Conservation (phyloP, 148 eudicot genomes). For the Polygonum aviculare region DNA sequence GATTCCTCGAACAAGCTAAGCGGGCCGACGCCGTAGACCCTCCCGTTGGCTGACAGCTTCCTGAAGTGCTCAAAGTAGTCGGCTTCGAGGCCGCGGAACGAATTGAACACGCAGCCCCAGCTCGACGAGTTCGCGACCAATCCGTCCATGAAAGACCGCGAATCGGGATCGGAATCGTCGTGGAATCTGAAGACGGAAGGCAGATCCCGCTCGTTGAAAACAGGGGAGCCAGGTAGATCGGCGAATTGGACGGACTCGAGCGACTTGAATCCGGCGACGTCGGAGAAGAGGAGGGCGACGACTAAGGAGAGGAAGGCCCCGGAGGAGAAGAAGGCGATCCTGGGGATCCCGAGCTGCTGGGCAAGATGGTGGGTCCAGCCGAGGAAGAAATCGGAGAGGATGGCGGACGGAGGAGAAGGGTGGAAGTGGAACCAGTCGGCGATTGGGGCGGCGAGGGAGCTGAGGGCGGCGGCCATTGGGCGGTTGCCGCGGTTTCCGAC, state of each 20-base stretch:
- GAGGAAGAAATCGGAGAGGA: constrained; percentile 7
- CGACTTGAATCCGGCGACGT: background rate
- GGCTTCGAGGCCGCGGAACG: background rate
- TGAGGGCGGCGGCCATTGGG: background rate
- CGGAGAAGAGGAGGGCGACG: background rate
- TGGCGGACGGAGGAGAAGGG: background rate
- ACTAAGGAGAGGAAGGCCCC: background rate
- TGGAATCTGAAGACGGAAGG: background rate
- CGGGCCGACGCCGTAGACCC: background rate
- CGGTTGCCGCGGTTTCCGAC: background rate
- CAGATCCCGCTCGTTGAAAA: background rate
- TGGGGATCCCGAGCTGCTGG: background rate
- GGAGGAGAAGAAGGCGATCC: constrained; percentile 5
- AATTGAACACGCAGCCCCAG: constrained; percentile 4
- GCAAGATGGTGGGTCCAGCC: constrained; percentile 2
- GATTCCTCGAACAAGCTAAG: background rate
- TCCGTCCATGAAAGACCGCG: constrained; percentile 22
- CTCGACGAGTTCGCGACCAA: constrained; percentile 12
- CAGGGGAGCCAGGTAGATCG: background rate
- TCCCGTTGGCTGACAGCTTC: background rate
- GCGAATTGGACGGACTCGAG: background rate
- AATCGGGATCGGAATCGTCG: constrained; percentile 1
- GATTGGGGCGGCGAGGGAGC: background rate
- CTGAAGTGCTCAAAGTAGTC: background rate
- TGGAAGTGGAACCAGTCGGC: background rate